phyloP scores from a whole-genome alignment of 176 grass and related monocot species.

The Paspalum notatum region DNA sequence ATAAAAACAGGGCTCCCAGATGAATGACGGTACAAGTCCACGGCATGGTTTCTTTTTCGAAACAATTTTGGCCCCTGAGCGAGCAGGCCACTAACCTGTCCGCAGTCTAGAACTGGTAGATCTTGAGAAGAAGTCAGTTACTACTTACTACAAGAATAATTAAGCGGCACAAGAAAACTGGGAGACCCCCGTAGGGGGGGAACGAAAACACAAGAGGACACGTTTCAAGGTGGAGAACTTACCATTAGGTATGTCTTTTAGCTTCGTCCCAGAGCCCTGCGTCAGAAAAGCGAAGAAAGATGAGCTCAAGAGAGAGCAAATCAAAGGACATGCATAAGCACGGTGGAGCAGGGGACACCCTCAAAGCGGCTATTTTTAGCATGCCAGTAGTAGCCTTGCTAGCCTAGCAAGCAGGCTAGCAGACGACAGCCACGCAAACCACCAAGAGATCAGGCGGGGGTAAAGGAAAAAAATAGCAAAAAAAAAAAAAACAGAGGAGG shows the following conservation, averaged over 20 bases:
- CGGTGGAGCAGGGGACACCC: neutral
- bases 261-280: conserved; percentile 90
- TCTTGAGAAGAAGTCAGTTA: too few relatives aligned
- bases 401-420: too few relatives aligned
- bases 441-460: conserved; percentile 19
- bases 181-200: neutral
- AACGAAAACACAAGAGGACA: neutral
- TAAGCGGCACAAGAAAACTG: neutral
- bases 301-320: neutral
- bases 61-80: neutral
- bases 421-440: neutral
- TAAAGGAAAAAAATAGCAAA: too few relatives aligned
- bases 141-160: too few relatives aligned
- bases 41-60: neutral
- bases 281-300: conserved; percentile 12
- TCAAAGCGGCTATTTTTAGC: neutral
- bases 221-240: neutral
- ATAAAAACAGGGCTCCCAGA: neutral
- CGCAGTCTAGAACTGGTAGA: neutral
- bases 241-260: conserved; percentile 97
- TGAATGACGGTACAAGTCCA: neutral
- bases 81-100: neutral
- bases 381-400: neutral
- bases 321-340: neutral
- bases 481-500: too few relatives aligned